Evolutionary conservation across 305 asterid genomes (phyloP).

Genomic region (Rubia balearica): DNA sequence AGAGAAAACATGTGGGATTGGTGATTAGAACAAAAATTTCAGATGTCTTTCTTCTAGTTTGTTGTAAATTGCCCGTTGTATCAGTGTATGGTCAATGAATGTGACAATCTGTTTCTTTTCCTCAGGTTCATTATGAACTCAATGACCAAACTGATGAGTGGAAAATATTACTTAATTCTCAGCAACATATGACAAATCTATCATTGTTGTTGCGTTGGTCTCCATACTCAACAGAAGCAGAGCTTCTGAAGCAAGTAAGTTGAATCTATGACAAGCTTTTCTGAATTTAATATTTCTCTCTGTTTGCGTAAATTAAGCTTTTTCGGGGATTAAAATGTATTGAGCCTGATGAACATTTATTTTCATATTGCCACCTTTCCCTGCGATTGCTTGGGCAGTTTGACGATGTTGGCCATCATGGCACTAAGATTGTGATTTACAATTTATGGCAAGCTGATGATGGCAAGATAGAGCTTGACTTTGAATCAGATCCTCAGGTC

Average conservation of each 20-base stretch:
- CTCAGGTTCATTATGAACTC: slow-evolving; percentile 73
- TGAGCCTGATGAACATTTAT: not conserved
- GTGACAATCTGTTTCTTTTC: slow-evolving; percentile 9
- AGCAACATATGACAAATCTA: slow-evolving; percentile 46
- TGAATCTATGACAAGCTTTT: slow-evolving; percentile 11
- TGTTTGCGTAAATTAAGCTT: not conserved
- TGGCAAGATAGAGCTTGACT: slow-evolving; percentile 75
- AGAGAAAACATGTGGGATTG: not conserved
- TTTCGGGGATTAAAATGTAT: not conserved
- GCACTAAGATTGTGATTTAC: slow-evolving; percentile 68
- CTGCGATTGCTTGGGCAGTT: slow-evolving; percentile 35
- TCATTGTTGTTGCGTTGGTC: slow-evolving; percentile 77
- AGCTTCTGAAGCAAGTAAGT: slow-evolving; percentile 79
- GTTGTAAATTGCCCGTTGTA: not conserved
- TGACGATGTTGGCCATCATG: slow-evolving; percentile 72
- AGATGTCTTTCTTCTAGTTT: slow-evolving; percentile 1
- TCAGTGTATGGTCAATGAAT: not conserved
- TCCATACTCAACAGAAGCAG: slow-evolving; percentile 64
- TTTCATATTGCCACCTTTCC: not conserved
- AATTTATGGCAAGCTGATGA: slow-evolving; percentile 77
- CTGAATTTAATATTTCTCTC: not conserved
- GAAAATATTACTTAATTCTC: slow-evolving; percentile 41
- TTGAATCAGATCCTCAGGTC: slow-evolving; percentile 81
- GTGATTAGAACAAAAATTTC: not conserved
- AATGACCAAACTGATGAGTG: slow-evolving; percentile 37